Conservation (phyloP, 805 yeast species). For the Candida maris region DNA sequence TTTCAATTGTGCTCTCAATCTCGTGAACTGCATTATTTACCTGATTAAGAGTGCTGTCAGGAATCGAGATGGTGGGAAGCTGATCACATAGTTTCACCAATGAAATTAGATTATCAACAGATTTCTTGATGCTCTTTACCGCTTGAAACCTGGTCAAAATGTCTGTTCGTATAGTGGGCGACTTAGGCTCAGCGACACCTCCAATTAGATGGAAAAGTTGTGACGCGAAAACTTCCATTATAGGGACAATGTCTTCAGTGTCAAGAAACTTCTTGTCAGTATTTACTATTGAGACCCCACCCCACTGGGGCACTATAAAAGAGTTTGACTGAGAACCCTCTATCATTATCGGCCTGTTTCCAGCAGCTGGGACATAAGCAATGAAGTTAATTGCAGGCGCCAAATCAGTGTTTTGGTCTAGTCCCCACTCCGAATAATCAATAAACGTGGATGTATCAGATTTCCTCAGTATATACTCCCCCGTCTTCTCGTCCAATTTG, state of each 20-base stretch:
- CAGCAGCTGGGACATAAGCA: constrained; percentile 55
- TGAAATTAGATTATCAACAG: constrained; percentile 70
- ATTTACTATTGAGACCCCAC: constrained; percentile 63
- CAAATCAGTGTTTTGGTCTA: constrained; percentile 43
- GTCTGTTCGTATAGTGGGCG: constrained; percentile 63
- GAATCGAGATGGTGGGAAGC: constrained; percentile 79
- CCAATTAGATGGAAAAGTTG: constrained; percentile 77
- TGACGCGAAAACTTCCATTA: constrained; percentile 66
- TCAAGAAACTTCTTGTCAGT: constrained; percentile 31
- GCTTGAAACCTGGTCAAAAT: constrained; percentile 58
- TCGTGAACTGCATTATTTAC: constrained; percentile 49
- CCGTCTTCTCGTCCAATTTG: constrained; percentile 26
- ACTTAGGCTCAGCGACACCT: constrained; percentile 51
- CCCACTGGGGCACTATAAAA: constrained; percentile 86
- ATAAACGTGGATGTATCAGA: constrained; percentile 69
- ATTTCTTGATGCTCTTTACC: constrained; percentile 53
- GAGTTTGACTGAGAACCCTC: constrained; percentile 47
- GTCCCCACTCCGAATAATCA: constrained; percentile 83
- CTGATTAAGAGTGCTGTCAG: constrained; percentile 59
- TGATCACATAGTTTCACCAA: constrained; percentile 64
- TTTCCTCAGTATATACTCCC: constrained; percentile 35
- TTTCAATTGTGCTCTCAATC: constrained; percentile 36
- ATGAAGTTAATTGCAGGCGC: constrained; percentile 71
- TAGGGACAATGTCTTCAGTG: constrained; percentile 46
- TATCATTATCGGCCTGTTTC: constrained; percentile 46